Conservation (phyloP, 805 yeast genomes). For the Monosporozyma unispora region DNA sequence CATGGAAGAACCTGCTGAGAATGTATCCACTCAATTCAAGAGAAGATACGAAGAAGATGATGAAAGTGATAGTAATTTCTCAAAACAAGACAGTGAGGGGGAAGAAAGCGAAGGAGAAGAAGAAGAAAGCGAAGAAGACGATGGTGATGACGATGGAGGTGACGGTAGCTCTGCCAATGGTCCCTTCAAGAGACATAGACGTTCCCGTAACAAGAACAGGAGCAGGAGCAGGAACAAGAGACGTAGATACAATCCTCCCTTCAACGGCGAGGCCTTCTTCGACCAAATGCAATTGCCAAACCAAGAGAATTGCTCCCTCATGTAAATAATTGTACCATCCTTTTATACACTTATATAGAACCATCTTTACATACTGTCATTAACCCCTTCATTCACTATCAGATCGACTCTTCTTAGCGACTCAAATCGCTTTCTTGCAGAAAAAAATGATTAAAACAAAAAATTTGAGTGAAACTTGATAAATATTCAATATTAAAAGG, state of each 20-base stretch:
- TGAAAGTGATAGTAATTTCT: neutral
- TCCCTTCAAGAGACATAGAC: neutral
- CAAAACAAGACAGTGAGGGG: neutral
- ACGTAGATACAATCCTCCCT: neutral
- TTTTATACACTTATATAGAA: neutral
- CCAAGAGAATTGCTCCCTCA: conserved; percentile 2
- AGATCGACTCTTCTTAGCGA: neutral
- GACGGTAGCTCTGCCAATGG: neutral
- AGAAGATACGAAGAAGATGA: neutral
- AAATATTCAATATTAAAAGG: neutral
- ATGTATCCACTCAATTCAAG: neutral
- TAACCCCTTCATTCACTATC: neutral
- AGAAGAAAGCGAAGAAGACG: neutral
- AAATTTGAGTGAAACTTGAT: neutral
- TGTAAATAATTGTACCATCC: neutral
- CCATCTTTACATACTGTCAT: too few species aligned
- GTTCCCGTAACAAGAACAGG: neutral
- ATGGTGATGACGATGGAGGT: neutral
- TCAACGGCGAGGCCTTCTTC: neutral
- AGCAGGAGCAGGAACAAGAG: neutral
- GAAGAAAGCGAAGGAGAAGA: neutral
- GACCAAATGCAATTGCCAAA: neutral
- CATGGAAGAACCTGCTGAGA: neutral
- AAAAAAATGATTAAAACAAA: neutral
- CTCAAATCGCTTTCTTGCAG: neutral